These are phyloP conservation scores for Sorghum bicolor DNA, from an alignment of 176 grass and related monocot species.

Conservation along the genomic window DNA sequence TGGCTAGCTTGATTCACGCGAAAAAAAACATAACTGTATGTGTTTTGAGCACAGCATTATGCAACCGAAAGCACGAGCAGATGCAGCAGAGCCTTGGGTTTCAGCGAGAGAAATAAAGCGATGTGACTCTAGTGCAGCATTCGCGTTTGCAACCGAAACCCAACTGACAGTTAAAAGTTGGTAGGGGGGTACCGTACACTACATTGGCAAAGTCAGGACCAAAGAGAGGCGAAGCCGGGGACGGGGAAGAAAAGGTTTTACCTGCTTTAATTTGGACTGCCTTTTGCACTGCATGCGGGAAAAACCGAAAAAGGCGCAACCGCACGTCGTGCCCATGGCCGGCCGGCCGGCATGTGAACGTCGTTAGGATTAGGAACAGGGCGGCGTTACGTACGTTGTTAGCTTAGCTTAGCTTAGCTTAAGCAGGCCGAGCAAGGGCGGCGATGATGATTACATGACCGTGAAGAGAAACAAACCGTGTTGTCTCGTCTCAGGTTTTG, in stretches of 20 bases:
- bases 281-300: not conserved
- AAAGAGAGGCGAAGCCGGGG: not conserved
- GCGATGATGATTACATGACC: not conserved
- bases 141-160: not conserved
- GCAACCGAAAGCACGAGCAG: not conserved
- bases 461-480: not conserved
- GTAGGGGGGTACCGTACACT: not conserved
- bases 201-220: not conserved
- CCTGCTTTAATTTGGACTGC: not conserved
- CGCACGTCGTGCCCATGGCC: not conserved
- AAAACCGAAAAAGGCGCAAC: not conserved
- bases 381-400: not conserved
- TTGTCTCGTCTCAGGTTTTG: not conserved
- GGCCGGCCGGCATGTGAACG: conserved; percentile 10
- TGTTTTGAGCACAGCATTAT: not conserved
- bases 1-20: not conserved
- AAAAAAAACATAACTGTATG: no score
- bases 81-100: not conserved
- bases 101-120: not conserved
- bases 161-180: conserved; percentile 7
- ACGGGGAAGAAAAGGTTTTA: not conserved
- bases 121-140: not conserved
- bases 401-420: not conserved
- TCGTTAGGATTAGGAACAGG: conserved; percentile 20
- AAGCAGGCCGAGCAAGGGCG: not conserved